Percentiles rank a stretch among this genome's conserved stretches.
phyloP scores from a whole-genome alignment of 495 filamentous ascomycete species.

The Penicillium subrubescens region DNA sequence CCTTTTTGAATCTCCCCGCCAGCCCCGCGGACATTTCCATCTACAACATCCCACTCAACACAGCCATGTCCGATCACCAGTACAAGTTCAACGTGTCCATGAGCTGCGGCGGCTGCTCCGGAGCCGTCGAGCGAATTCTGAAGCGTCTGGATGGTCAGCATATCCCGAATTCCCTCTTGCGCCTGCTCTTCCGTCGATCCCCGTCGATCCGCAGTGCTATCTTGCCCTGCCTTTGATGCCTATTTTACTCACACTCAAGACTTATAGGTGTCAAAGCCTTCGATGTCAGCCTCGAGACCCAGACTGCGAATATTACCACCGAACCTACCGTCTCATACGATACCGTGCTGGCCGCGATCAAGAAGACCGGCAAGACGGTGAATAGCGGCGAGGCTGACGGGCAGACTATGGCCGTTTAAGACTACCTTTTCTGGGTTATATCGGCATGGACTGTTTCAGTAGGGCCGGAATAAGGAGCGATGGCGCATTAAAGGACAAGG shows the following conservation, averaged over 20 bases:
- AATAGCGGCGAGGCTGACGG: slow-evolving; percentile 69
- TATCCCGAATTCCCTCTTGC: neutral
- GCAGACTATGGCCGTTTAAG: slow-evolving; percentile 36
- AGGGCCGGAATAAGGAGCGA: neutral
- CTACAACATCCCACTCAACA: slow-evolving; percentile 1
- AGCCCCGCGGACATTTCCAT: slow-evolving; percentile 9
- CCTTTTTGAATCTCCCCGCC: slow-evolving; percentile 5
- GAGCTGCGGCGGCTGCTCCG: slow-evolving; percentile 71
- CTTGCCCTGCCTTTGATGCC: neutral
- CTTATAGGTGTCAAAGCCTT: slow-evolving; percentile 79
- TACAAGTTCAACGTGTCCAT: slow-evolving; percentile 73
- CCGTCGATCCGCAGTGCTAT: neutral
- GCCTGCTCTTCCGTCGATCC: neutral
- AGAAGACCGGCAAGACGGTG: slow-evolving; percentile 94
- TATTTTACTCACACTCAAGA: neutral
- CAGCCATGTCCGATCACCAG: slow-evolving; percentile 60
- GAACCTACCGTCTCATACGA: slow-evolving; percentile 68
- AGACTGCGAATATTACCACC: slow-evolving; percentile 74
- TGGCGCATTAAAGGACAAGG: too few species aligned
- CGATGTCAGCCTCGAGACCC: slow-evolving; percentile 81
- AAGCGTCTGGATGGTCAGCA: slow-evolving; percentile 83
- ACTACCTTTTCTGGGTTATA: neutral
- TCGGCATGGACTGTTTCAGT: neutral
- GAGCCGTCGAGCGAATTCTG: slow-evolving; percentile 86
- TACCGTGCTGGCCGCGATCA: slow-evolving; percentile 81